Base-by-base conservation (phyloP, 768 basidiomycete genomes). In the Pleurotus cornucopiae region DNA sequence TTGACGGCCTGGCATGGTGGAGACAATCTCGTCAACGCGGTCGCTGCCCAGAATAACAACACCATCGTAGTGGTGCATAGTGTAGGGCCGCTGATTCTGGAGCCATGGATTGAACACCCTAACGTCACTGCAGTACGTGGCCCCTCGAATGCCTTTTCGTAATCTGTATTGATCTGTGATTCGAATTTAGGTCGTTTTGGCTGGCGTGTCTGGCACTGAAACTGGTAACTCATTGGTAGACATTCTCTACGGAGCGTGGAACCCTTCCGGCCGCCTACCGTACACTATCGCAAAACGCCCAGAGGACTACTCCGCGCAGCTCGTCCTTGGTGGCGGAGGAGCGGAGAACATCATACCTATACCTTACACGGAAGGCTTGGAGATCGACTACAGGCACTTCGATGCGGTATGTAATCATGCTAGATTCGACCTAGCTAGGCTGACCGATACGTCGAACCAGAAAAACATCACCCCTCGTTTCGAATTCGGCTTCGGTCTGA, bases 401-500 rank as follows among this genome's bases (percentile, higher is more conserved):
- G 87, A 89, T 54, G 77, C 84, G 55, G 78, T 85, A 56, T 71
- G 83, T 68, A 63, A 65, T 38, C 61, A 14, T 57, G 11, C 68
- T 69, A 0, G 14, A 1, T 2, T 20, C 9, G 12, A 14, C 54
- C 11, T 13, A 23, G 44, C 21, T 18, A 26, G 20, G 14, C 46
- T 30, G 49, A 14, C 41, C 5, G 20, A 41, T 23, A 6, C 11
- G 5, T 43, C 47, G 23, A 1, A 26, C 30, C 34, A 87, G 81
- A 73, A 81, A 68, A 80, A 85, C 59, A 90, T 92, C 60, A 77
- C 76, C 0, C 91, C 91, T 3, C 88, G 89, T 38, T 93, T 84
- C 64, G 90, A 91, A 64, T 98, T 98, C 67, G 94, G 94, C 4
- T 95, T 85, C 66, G 94, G 94, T 0, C 67, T 95, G 64, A 89